Evolutionary conservation across 2,329 filamentous ascomycete genomes (phyloP).

Genomic region (Clonostachys sp.): DNA sequence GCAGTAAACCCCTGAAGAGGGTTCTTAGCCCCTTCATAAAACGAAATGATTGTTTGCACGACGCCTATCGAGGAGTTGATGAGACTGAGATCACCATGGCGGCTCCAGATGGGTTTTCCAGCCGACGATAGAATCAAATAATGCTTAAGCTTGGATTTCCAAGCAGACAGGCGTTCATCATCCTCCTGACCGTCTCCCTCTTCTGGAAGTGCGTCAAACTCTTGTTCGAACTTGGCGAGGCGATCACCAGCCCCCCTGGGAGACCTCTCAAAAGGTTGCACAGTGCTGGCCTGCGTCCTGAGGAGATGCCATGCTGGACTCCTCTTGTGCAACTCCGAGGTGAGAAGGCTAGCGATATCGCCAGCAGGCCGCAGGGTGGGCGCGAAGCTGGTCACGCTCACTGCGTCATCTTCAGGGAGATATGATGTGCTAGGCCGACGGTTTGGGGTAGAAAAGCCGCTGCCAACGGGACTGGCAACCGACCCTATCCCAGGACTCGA

Average conservation of each 20-base stretch:
- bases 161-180: slow-evolving; percentile 62
- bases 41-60: slow-evolving; percentile 95
- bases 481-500: slow-evolving; percentile 29
- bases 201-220: slow-evolving; percentile 73
- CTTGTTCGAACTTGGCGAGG: slow-evolving; percentile 64
- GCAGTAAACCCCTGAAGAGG: slow-evolving; percentile 80
- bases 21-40: slow-evolving; percentile 80
- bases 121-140: slow-evolving; percentile 95
- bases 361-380: slow-evolving; percentile 58
- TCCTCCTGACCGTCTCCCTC: slow-evolving; percentile 37
- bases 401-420: slow-evolving; percentile 55
- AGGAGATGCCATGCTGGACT: slow-evolving; percentile 67
- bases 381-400: slow-evolving; percentile 63
- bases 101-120: slow-evolving; percentile 94
- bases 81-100: slow-evolving; percentile 84
- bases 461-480: slow-evolving; percentile 28
- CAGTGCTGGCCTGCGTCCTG: slow-evolving; percentile 53
- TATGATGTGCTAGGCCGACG: slow-evolving; percentile 18
- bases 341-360: slow-evolving; percentile 79
- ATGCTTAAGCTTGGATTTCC: slow-evolving; percentile 93
- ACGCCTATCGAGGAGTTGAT: slow-evolving; percentile 94
- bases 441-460: slow-evolving; percentile 33
- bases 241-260: slow-evolving; percentile 40
- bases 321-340: slow-evolving; percentile 61
- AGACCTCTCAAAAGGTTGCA: slow-evolving; percentile 56